phyloP scores from a whole-genome alignment of 441 rosid genomes.

The Jatropha multifida region DNA sequence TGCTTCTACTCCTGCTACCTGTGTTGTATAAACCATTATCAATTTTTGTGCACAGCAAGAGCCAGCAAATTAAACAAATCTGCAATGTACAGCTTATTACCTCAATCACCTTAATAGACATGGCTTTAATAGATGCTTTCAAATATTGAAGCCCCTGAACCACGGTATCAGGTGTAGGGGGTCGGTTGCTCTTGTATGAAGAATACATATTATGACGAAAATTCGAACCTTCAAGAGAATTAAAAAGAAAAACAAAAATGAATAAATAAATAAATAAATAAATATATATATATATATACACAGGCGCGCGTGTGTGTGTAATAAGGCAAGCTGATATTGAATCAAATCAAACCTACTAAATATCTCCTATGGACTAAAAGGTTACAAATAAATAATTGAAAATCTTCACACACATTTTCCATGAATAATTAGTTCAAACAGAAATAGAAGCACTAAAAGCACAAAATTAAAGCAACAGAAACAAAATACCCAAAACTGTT shows the following conservation, averaged over 20 bases:
- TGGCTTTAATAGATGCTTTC: slow-evolving; percentile 94
- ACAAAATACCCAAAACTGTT: background rate
- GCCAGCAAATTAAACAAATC: slow-evolving; percentile 17
- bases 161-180: slow-evolving; percentile 96
- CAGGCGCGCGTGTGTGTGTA: background rate
- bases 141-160: slow-evolving; percentile 93
- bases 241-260: background rate
- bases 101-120: slow-evolving; percentile 95
- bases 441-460: background rate
- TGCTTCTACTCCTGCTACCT: slow-evolving; percentile 99
- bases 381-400: background rate
- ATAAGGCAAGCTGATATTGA: slow-evolving; percentile 10
- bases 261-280: no score
- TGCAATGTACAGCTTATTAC: slow-evolving; percentile 36
- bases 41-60: slow-evolving; percentile 24
- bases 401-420: background rate
- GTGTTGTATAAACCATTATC: slow-evolving; percentile 32
- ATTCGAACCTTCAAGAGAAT: slow-evolving; percentile 58
- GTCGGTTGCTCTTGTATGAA: slow-evolving; percentile 87
- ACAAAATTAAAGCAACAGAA: background rate
- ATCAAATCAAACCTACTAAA: slow-evolving; percentile 9
- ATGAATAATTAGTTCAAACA: background rate
- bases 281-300: no score
- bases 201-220: slow-evolving; percentile 94
- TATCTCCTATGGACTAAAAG: background rate